Evolutionary conservation across 495 filamentous ascomycete species (phyloP).

Genomic region (Lindgomyces ingoldianus): DNA sequence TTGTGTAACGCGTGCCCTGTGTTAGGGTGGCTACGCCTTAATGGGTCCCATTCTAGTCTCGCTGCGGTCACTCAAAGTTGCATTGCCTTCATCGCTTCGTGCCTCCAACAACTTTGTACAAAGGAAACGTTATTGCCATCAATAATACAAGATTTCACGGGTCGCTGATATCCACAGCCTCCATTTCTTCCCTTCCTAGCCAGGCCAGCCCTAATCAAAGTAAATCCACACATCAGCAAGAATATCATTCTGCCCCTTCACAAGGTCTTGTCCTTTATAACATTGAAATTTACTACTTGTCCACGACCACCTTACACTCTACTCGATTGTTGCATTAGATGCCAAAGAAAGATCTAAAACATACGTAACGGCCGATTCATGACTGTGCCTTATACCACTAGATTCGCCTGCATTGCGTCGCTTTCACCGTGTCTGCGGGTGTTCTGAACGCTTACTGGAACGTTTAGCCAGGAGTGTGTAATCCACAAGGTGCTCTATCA

Average conservation of each 20-base stretch:
- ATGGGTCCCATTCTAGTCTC: too few relatives aligned
- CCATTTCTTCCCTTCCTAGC: conserved; percentile 21
- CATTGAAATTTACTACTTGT: conserved; percentile 24
- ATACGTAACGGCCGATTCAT: conserved; percentile 7
- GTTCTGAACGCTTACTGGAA: conserved; percentile 8
- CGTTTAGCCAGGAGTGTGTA: conserved; percentile 26
- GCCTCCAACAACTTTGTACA: too few relatives aligned
- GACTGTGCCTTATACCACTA: conserved; percentile 8
- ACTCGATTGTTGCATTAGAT: conserved; percentile 6
- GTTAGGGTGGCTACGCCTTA: too few relatives aligned
- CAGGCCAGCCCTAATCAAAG: conserved; percentile 17
- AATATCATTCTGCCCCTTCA: conserved; percentile 16
- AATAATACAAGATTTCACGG: conserved; percentile 18
- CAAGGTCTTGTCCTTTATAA: conserved; percentile 4
- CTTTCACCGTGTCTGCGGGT: conserved; percentile 16
- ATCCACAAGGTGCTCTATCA: conserved; percentile 19
- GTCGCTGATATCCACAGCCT: conserved; percentile 19
- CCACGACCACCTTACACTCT: conserved; percentile 20
- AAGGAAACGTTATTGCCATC: too few relatives aligned
- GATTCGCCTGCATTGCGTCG: conserved; percentile 16
- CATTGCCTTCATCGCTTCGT: too few relatives aligned
- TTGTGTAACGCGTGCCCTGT: too few relatives aligned
- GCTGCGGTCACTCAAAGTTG: too few relatives aligned
- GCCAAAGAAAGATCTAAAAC: not conserved
- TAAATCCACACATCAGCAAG: conserved; percentile 18